phyloP scores from a whole-genome alignment of 2,329 filamentous ascomycete species.

The Cercospora berteroae region DNA sequence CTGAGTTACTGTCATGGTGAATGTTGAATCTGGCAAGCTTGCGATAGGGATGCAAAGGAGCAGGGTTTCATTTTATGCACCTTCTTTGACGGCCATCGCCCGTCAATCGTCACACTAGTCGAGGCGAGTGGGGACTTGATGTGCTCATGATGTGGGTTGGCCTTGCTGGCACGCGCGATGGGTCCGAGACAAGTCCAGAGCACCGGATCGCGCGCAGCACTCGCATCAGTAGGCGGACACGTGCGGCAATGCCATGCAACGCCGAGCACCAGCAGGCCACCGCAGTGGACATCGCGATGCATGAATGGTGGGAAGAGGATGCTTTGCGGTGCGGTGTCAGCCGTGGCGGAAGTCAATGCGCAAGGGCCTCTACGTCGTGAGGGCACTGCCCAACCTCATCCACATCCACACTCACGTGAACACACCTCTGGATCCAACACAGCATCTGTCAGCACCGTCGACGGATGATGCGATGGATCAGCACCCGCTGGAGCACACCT shows the following conservation, averaged over 20 bases:
- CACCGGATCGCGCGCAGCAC: background rate
- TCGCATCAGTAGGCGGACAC: background rate
- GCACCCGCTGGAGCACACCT: background rate
- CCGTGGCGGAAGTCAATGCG: background rate
- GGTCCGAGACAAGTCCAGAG: background rate
- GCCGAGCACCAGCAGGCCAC: background rate
- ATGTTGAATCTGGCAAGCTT: background rate
- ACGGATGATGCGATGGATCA: background rate
- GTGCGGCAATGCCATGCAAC: background rate
- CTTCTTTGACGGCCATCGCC: background rate
- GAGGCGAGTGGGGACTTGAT: background rate
- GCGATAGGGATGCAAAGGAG: background rate
- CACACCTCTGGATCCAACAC: background rate
- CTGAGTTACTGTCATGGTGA: slow-evolving; percentile 7
- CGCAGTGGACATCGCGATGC: background rate
- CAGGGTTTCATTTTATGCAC: background rate
- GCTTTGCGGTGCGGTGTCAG: background rate
- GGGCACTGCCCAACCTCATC: background rate
- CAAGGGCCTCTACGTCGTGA: background rate
- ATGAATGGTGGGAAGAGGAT: background rate
- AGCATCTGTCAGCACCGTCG: background rate
- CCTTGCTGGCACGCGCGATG: background rate
- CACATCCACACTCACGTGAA: too few species aligned
- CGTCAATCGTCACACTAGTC: background rate
- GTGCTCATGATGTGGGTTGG: background rate